phyloP scores from a whole-genome alignment of 2,329 filamentous ascomycete species.

The Calonectria pseudoreteaudii region DNA sequence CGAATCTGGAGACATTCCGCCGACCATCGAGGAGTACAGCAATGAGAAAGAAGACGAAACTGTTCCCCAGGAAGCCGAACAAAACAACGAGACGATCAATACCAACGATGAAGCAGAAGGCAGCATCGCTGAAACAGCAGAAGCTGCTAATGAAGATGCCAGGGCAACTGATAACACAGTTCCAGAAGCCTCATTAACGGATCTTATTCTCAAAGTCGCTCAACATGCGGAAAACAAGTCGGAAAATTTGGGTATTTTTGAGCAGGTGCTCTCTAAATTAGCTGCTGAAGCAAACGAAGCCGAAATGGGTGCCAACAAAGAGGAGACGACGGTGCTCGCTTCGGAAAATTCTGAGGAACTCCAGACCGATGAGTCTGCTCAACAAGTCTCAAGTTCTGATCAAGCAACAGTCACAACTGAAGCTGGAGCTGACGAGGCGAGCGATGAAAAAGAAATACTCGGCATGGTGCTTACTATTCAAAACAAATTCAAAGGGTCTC shows the following conservation, averaged over 20 bases:
- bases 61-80: neutral
- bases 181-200: slow-evolving; percentile 51
- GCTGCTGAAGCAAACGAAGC: slow-evolving; percentile 43
- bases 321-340: neutral
- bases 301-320: neutral
- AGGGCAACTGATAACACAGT: neutral
- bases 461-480: slow-evolving; percentile 79
- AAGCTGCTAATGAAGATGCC: slow-evolving; percentile 4
- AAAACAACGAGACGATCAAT: neutral
- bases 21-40: slow-evolving; percentile 20
- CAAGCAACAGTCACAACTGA: neutral
- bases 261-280: slow-evolving; percentile 63
- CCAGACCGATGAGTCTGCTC: neutral
- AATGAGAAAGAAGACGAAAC: neutral
- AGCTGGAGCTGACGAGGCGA: neutral
- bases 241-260: slow-evolving; percentile 60
- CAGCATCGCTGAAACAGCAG: neutral
- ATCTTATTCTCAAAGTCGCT: slow-evolving; percentile 65
- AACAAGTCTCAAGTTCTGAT: neutral
- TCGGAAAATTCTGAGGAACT: neutral
- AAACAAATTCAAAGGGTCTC: slow-evolving; percentile 77
- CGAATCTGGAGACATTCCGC: slow-evolving; percentile 29
- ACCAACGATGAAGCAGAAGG: neutral
- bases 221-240: slow-evolving; percentile 56
- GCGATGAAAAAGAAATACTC: slow-evolving; percentile 48